Base-by-base conservation (phyloP, 2,329 filamentous ascomycete genomes). In the Sarocladium kiliense region DNA sequence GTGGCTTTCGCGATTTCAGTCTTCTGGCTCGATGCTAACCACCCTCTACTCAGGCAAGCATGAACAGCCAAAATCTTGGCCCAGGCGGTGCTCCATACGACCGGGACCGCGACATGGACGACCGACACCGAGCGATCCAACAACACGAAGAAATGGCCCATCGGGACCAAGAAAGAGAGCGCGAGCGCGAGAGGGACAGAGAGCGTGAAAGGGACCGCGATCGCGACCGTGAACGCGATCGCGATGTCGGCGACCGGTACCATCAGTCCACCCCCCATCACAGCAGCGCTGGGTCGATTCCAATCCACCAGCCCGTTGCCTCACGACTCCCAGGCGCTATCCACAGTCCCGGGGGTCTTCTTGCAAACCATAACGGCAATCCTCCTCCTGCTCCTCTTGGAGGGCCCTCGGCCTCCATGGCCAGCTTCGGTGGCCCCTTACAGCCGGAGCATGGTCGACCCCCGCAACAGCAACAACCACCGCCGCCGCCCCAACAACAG, bases 281-380 rank as follows among this genome's bases (percentile, higher is more conserved):
- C 70, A 94, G 88, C 72, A 92, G 89, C 66, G 86, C 89, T 37
- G 90, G 88, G 56, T 91, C 92, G 2, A 89, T 96, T 55, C 91
- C 92, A 55, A 87, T 97, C 63, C 93, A 97, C 71, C 93, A 97
- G 70, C 93, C 93, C 4, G 91, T 97, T 57, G 93, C 93, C 59
- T 85, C 91, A 66, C 78, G 92, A 71, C 77, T 91, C 59, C 74
- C 87, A 56, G 88, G 86, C 60, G 88, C 90, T 54, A 95, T 97
- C 56, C 93, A 96, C 68, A 95, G 91, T 45, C 93, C 93, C 1
- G 93, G 94, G 61, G 93, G 93, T 9, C 79, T 97, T 34, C 82
- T 97, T 37, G 83, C 87, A 9, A 90, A 86, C 61, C 84, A 91
- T 62, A 84, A 85, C 54, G 79, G 81, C 32, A 80, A 80, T 32